Conservation (phyloP, 2,329 filamentous ascomycete species). For the Colletotrichum coccodes region DNA sequence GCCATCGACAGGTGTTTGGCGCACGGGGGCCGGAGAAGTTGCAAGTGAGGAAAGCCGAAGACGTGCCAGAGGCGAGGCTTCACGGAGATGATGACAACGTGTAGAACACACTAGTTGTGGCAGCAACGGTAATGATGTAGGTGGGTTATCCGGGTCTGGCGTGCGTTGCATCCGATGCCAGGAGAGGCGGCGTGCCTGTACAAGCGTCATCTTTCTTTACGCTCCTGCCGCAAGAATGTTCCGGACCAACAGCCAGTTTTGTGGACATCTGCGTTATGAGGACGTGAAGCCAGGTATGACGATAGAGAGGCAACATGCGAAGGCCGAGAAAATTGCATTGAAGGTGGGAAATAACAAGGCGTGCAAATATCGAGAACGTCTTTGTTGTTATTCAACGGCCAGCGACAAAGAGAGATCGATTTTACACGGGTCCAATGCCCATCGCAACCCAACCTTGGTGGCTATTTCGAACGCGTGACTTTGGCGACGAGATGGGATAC, state of each 20-base stretch:
- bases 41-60: neutral
- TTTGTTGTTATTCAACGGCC: neutral
- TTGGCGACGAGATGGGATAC: conserved; percentile 5
- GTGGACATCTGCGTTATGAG: no score
- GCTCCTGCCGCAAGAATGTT: neutral
- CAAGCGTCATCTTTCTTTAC: neutral
- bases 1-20: neutral
- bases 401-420: neutral
- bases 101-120: neutral
- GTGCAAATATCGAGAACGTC: neutral
- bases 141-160: neutral
- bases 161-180: neutral
- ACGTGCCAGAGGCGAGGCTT: neutral
- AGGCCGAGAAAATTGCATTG: neutral
- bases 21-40: neutral
- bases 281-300: neutral
- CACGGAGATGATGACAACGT: neutral
- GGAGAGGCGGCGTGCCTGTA: neutral
- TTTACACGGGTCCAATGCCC: neutral
- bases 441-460: neutral
- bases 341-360: neutral
- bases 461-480: neutral
- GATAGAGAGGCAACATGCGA: neutral
- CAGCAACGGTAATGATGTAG: neutral
- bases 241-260: neutral